Percentiles rank a stretch among this genome's conserved stretches.
Evolutionary conservation across 495 filamentous ascomycete species (phyloP).

Genomic region (Amphirosellinia nigrospora): DNA sequence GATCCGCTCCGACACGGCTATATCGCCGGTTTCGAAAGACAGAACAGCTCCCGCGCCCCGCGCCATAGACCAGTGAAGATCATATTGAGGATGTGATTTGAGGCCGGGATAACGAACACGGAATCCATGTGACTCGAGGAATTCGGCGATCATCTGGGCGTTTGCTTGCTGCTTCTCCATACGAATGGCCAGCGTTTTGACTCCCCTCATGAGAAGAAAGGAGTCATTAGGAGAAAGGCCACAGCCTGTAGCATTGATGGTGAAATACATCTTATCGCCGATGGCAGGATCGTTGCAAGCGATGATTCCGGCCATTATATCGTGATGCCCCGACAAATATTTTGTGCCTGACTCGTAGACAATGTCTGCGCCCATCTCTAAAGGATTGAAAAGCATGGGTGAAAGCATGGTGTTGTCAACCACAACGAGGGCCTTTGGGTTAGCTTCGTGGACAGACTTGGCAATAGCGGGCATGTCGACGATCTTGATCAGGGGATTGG

Average conservation of each 20-base stretch:
- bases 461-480: constrained; percentile 86
- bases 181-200: constrained; percentile 95
- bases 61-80: constrained; percentile 92
- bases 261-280: constrained; percentile 91
- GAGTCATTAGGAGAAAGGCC: constrained; percentile 93
- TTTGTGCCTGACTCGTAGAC: constrained; percentile 98
- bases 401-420: constrained; percentile 99
- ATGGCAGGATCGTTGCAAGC: constrained; percentile 81
- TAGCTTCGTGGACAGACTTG: constrained; percentile 73
- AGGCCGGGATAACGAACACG: constrained; percentile 93
- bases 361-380: constrained; percentile 93
- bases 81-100: constrained; percentile 93
- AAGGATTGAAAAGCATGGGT: constrained; percentile 86
- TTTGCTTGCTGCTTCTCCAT: constrained; percentile 98
- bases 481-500: constrained; percentile 97
- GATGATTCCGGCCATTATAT: constrained; percentile 97
- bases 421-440: constrained; percentile 80
- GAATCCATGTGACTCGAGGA: constrained; percentile 91
- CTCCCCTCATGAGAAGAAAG: constrained; percentile 90
- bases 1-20: constrained; percentile 82
- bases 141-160: constrained; percentile 87
- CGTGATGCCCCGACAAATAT: constrained; percentile 96
- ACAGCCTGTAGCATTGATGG: constrained; percentile 94
- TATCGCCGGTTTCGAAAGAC: constrained; percentile 92
- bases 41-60: constrained; percentile 92